A percentile compares a stretch with the other conserved stretches of the same genome.
Evolutionary conservation across 441 rosid genomes (phyloP).

Genomic region (Pelargonium australe): DNA sequence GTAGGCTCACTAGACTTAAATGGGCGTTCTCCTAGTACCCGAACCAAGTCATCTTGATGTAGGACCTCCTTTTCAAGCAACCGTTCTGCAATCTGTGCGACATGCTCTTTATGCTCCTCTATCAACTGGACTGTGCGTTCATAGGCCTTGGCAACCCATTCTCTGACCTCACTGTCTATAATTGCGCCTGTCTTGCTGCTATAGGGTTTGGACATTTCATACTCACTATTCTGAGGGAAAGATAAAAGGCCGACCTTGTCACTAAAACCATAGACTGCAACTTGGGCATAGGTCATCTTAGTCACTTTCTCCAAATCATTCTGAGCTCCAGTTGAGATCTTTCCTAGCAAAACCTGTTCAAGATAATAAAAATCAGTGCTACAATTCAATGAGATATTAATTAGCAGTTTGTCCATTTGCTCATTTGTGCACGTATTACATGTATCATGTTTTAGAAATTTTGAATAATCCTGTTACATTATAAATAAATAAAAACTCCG

Average conservation of each 20-base stretch:
- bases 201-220: conserved; percentile 49
- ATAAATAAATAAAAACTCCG: background rate
- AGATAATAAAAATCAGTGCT: background rate
- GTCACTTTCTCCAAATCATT: conserved; percentile 67
- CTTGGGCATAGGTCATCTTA: conserved; percentile 56
- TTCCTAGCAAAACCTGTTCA: conserved; percentile 45
- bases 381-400: background rate
- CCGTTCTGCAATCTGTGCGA: conserved; percentile 50
- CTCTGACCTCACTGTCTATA: conserved; percentile 52
- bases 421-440: background rate
- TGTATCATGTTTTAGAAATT: no score
- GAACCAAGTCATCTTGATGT: conserved; percentile 52
- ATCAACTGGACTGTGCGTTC: conserved; percentile 40
- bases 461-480: background rate
- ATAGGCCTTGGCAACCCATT: conserved; percentile 51
- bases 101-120: conserved; percentile 51
- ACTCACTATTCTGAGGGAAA: conserved; percentile 48
- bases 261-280: conserved; percentile 60
- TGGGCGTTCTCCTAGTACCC: conserved; percentile 50
- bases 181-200: conserved; percentile 58
- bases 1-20: conserved; percentile 46
- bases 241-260: conserved; percentile 72
- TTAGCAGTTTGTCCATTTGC: background rate
- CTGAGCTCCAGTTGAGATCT: conserved; percentile 59
- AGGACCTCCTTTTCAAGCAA: conserved; percentile 58